Conservation (phyloP, 2,329 filamentous ascomycete genomes). For the Fusarium heterosporum region DNA sequence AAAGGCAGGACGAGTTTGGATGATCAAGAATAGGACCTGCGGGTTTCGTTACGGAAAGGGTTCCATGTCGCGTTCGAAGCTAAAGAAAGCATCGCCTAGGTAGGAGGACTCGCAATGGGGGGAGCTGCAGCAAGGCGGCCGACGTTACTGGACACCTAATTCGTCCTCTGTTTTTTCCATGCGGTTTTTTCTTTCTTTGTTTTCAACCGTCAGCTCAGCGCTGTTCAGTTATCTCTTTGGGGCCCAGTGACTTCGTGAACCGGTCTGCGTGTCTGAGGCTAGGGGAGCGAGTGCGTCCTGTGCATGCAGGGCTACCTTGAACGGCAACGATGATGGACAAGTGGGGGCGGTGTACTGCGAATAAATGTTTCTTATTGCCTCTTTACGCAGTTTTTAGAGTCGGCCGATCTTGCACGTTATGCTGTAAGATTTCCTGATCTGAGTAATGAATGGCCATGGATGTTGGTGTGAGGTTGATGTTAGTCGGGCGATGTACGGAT, state of each 20-base stretch:
- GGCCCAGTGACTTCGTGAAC: conserved; percentile 8
- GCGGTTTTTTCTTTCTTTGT: not conserved
- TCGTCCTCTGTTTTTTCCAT: conserved; percentile 17
- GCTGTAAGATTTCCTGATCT: not conserved
- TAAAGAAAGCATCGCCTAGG: conserved; percentile 25
- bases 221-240: conserved; percentile 9
- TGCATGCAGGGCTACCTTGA: conserved; percentile 16
- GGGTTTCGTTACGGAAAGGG: conserved; percentile 29
- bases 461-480: conserved; percentile 4
- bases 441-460: not conserved
- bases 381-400: not conserved
- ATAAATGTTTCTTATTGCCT: not conserved
- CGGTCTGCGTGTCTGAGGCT: conserved; percentile 1
- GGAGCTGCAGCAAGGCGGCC: conserved; percentile 39
- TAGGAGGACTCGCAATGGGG: conserved; percentile 20
- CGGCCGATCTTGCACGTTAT: not conserved
- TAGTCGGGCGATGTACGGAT: conserved; percentile 2
- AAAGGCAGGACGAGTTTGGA: conserved; percentile 4
- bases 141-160: conserved; percentile 33
- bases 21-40: not conserved
- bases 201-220: conserved; percentile 28
- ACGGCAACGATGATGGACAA: not conserved
- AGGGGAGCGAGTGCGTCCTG: conserved; percentile 5
- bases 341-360: not conserved
- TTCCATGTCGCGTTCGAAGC: conserved; percentile 36